A percentile compares a stretch with the other conserved stretches of the same genome.
phyloP scores from a whole-genome alignment of 768 basidiomycete species.

The Calocera cornea region DNA sequence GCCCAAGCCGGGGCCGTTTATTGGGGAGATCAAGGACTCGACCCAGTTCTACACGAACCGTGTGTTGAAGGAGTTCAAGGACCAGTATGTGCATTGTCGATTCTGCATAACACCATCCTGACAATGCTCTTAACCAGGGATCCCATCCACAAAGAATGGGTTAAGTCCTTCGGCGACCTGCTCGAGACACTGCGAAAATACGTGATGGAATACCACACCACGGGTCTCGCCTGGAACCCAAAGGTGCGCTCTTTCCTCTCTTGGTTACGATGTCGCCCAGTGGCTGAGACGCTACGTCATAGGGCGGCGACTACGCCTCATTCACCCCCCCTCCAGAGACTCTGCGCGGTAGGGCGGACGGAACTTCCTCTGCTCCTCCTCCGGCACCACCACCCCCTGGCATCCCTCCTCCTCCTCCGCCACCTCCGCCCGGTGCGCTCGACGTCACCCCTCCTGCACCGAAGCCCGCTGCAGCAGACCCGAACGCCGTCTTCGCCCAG shows the following conservation, averaged over 20 bases:
- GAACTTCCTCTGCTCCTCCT: conserved; percentile 23
- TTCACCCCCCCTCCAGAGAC: conserved; percentile 13
- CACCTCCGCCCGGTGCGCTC: conserved; percentile 32
- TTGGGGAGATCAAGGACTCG: conserved; percentile 76
- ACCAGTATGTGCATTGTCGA: conserved; percentile 45
- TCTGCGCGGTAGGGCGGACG: neutral
- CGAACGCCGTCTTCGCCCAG: conserved; percentile 68
- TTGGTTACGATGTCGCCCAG: neutral
- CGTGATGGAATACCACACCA: conserved; percentile 69
- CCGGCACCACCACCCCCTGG: conserved; percentile 17
- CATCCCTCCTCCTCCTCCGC: conserved; percentile 29
- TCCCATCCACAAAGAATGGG: conserved; percentile 79
- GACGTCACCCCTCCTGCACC: conserved; percentile 20
- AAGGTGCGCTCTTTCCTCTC: conserved; percentile 35
- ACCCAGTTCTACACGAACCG: conserved; percentile 79
- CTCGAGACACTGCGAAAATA: conserved; percentile 74
- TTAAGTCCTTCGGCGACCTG: conserved; percentile 49
- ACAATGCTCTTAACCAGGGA: conserved; percentile 41
- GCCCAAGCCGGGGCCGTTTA: conserved; percentile 64
- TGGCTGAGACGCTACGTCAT: conserved; percentile 1
- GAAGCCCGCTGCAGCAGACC: conserved; percentile 35
- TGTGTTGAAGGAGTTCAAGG: conserved; percentile 84
- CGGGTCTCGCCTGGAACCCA: conserved; percentile 80
- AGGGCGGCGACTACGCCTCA: conserved; percentile 21
- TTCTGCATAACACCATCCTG: neutral